phyloP scores from a whole-genome alignment of 2,329 filamentous ascomycete genomes.

The Fusarium nisikadoi region DNA sequence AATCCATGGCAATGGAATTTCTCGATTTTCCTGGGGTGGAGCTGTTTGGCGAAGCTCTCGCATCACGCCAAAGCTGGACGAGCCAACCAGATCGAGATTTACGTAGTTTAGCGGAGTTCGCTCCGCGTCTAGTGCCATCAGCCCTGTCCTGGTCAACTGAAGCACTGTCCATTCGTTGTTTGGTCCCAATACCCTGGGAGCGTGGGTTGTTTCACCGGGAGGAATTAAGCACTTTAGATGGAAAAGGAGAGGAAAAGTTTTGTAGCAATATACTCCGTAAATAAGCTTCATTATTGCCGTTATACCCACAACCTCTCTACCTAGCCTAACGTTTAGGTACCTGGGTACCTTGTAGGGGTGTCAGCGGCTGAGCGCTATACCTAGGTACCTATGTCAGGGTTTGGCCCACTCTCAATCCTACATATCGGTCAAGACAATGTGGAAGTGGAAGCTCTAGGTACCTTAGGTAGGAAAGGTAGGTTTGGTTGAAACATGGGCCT shows the following conservation, averaged over 20 bases:
- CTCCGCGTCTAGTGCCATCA: conserved; percentile 22
- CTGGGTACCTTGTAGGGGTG: background rate
- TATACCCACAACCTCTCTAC: background rate
- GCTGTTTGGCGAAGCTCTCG: conserved; percentile 5
- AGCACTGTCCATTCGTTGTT: background rate
- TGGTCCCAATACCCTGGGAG: background rate
- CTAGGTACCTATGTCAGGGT: background rate
- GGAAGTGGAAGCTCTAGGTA: background rate
- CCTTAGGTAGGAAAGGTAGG: too few relatives aligned
- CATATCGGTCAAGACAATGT: background rate
- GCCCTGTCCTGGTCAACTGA: conserved; percentile 13
- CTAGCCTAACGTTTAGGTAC: too few relatives aligned
- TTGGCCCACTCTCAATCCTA: background rate
- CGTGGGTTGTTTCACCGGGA: background rate
- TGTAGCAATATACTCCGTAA: background rate
- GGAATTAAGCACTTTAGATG: background rate
- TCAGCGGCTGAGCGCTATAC: background rate
- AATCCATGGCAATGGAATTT: conserved; percentile 10
- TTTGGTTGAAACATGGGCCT: background rate
- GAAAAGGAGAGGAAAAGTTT: background rate
- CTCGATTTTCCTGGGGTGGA: conserved; percentile 20
- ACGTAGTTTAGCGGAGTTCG: background rate
- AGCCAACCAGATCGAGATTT: conserved; percentile 16
- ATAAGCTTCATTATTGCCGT: background rate
- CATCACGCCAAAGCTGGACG: background rate